phyloP scores from a whole-genome alignment of 2,329 filamentous ascomycete genomes.

The Ceratocystis alfenasii region DNA sequence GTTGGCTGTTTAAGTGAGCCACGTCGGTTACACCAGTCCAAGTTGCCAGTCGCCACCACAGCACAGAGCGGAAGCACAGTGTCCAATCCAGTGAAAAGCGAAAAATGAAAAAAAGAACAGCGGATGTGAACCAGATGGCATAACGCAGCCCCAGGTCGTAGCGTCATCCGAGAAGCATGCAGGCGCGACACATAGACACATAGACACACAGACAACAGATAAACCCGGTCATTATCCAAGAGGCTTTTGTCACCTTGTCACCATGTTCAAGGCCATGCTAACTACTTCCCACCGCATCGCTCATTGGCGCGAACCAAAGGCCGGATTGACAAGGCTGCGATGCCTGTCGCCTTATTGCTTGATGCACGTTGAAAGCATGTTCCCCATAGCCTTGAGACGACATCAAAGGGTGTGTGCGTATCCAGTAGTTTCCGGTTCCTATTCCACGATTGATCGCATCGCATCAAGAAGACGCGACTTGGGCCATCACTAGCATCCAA shows the following conservation, averaged over 20 bases:
- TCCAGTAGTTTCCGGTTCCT: neutral
- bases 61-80: neutral
- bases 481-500: too few species aligned
- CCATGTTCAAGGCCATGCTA: neutral
- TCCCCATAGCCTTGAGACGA: neutral
- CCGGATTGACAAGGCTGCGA: neutral
- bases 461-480: conserved; percentile 8
- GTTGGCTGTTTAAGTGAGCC: neutral
- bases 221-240: neutral
- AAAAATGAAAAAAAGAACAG: too few species aligned
- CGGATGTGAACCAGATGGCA: neutral
- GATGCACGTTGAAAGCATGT: neutral
- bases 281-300: neutral
- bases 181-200: neutral
- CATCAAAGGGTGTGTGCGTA: neutral
- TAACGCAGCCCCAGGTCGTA: neutral
- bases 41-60: neutral
- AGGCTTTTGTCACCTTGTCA: neutral
- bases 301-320: neutral
- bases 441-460: neutral
- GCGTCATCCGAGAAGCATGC: neutral
- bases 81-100: neutral
- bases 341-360: neutral
- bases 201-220: neutral
- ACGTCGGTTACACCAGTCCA: conserved; percentile 5